Evolutionary conservation across 768 basidiomycete species (phyloP), one percentile per base, ranked within the genome.

Genomic region (Myochromella boudieri): DNA sequence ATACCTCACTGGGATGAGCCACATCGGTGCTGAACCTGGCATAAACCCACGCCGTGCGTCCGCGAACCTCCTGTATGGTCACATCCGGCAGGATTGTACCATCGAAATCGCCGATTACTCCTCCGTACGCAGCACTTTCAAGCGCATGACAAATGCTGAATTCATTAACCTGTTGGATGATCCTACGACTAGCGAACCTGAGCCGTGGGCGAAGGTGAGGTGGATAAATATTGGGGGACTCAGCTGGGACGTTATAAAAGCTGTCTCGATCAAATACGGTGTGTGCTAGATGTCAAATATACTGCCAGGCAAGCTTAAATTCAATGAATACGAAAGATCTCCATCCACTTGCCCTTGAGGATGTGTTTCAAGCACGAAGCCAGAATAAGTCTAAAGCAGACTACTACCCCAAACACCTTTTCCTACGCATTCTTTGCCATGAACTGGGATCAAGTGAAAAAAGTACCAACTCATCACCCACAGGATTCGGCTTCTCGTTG

Each of bases 141-240:
- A 73, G 21, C 70, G 69, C 46, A 81, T 85, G 78, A 74, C 71
- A 42, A 87, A 87, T 53, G 60, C 54, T 21, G 79, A 79, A 53
- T 85, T 88, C 61, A 63, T 84, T 14, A 63, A 74, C 7, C 64
- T 84, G 46, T 69, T 88, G 65, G 56, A 68, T 14, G 68, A 76
- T 49, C 59, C 61, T 11, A 60, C 50, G 5, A 75, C 76, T 5
- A 72, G 76, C 48, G 62, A 66, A 46, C 70, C 71, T 44, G 78
- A 81, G 51, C 64, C 76, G 3, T 85, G 82, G 83, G 78, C 77
- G 21, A 84, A 78, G 58, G 86, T 85, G 14, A 67, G 87, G 42
- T 89, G 85, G 85, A 86, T 87, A 42, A 84, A 85, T 53, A 74
- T 87, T 51, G 80, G 77, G 17, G 87, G 86, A 4, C 56, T 78